phyloP scores from a whole-genome alignment of 1,284 basidiomycete species.

The Sparassis latifolia region DNA sequence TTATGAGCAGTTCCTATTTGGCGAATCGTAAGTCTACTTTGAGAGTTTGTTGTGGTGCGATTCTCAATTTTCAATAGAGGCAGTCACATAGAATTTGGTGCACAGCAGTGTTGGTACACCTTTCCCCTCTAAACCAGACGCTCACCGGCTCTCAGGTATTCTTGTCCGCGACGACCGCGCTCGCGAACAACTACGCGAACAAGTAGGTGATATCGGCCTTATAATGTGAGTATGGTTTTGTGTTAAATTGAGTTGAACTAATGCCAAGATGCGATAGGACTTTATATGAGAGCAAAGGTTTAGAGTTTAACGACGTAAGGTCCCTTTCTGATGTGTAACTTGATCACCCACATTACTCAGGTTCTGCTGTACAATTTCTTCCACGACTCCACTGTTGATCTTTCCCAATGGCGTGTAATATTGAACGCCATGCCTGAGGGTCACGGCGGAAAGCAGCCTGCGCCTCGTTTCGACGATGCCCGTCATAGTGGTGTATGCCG shows the following conservation, averaged over 20 bases:
- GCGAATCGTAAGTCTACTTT: constrained; percentile 33
- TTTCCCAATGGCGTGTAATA: constrained; percentile 54
- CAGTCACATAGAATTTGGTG: constrained; percentile 56
- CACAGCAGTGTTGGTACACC: constrained; percentile 46
- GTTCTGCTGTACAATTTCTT: constrained; percentile 71
- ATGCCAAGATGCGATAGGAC: constrained; percentile 37
- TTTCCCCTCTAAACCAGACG: not conserved
- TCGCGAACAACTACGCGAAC: constrained; percentile 38
- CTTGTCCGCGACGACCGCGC: constrained; percentile 59
- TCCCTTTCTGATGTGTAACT: not conserved
- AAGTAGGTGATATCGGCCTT: constrained; percentile 55
- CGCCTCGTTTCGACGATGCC: constrained; percentile 45
- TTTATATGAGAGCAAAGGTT: constrained; percentile 66
- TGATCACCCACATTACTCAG: constrained; percentile 25
- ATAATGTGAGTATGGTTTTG: constrained; percentile 42
- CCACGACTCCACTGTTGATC: constrained; percentile 47
- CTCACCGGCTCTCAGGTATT: constrained; percentile 40
- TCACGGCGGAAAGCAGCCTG: constrained; percentile 15
- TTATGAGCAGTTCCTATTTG: constrained; percentile 55
- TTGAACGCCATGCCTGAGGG: constrained; percentile 35
- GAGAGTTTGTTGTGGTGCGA: no score
- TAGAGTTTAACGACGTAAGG: constrained; percentile 66
- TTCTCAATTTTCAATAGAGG: constrained; percentile 26
- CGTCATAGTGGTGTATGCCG: constrained; percentile 53
- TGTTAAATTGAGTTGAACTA: not conserved